Evolutionary conservation across 1,284 basidiomycete species (phyloP).

Genomic region (Naganishia sp.): DNA sequence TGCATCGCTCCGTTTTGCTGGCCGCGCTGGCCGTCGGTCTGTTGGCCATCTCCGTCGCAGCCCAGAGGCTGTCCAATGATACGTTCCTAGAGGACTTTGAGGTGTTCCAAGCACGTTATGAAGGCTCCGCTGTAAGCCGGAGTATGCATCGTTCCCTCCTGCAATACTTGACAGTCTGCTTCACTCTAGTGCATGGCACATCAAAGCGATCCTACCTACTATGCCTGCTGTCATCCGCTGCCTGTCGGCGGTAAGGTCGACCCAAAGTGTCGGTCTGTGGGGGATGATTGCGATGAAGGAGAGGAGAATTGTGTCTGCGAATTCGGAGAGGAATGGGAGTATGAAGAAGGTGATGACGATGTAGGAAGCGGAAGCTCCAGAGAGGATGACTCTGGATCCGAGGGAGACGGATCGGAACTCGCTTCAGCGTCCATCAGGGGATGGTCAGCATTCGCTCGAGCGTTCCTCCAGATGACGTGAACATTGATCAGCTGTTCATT

Average conservation of each 20-base stretch:
- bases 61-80: slow-evolving; percentile 2
- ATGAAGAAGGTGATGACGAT: slow-evolving; percentile 3
- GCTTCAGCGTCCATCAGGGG: too few relatives aligned
- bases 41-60: background rate
- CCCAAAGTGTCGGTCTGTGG: slow-evolving; percentile 8
- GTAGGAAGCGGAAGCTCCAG: background rate
- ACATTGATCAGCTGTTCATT: too few relatives aligned
- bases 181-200: slow-evolving; percentile 7
- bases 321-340: background rate
- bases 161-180: background rate
- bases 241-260: slow-evolving; percentile 1
- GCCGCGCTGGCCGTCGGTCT: background rate
- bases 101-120: slow-evolving; percentile 16
- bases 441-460: too few relatives aligned
- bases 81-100: slow-evolving; percentile 19
- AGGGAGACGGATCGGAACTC: too few relatives aligned
- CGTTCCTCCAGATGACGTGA: too few relatives aligned
- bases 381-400: background rate
- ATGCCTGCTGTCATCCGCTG: slow-evolving; percentile 21
- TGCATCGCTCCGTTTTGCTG: too few relatives aligned
- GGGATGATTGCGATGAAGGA: slow-evolving; percentile 16
- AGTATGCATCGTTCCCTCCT: background rate
- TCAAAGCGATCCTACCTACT: slow-evolving; percentile 11
- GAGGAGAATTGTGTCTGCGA: slow-evolving; percentile 24
- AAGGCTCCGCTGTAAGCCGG: slow-evolving; percentile 16